Evolutionary conservation across 768 basidiomycete genomes (phyloP).

Genomic region (Auriscalpium orientale): DNA sequence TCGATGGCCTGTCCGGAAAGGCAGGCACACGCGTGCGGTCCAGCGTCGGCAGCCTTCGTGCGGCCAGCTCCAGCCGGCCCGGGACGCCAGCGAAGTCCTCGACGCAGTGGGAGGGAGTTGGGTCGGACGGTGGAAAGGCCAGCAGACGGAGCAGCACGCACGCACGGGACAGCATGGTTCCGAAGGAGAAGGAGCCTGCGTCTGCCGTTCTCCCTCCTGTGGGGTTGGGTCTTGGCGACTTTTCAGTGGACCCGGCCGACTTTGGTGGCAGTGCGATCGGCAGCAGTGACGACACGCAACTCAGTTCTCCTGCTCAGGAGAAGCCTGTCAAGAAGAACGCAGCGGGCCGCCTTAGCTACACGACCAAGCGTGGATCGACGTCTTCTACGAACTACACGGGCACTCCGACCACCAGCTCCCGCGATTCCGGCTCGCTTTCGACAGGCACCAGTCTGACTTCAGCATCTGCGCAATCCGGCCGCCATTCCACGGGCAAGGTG

Average conservation of each 20-base stretch:
- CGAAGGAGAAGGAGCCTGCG: slow-evolving; percentile 38
- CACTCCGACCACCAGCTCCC: slow-evolving; percentile 68
- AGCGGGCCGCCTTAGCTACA: slow-evolving; percentile 60
- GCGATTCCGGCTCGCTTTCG: slow-evolving; percentile 82
- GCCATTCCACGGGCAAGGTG: slow-evolving; percentile 58
- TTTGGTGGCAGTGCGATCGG: slow-evolving; percentile 37
- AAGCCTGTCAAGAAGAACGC: slow-evolving; percentile 65
- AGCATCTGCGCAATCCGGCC: slow-evolving; percentile 60
- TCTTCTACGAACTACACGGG: slow-evolving; percentile 83
- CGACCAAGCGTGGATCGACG: slow-evolving; percentile 82
- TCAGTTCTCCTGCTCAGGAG: slow-evolving; percentile 38
- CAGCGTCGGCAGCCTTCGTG: slow-evolving; percentile 43
- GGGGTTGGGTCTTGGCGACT: slow-evolving; percentile 25
- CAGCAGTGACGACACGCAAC: slow-evolving; percentile 45
- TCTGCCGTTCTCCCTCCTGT: slow-evolving; percentile 29
- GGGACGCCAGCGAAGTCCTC: slow-evolving; percentile 60
- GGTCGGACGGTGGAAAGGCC: slow-evolving; percentile 25
- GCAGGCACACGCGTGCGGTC: slow-evolving; percentile 63
- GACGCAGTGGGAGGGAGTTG: slow-evolving; percentile 73
- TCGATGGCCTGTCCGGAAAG: slow-evolving; percentile 82
- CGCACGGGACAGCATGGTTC: slow-evolving; percentile 32
- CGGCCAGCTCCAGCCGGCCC: slow-evolving; percentile 56
- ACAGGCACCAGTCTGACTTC: slow-evolving; percentile 73
- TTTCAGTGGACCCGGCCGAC: slow-evolving; percentile 30
- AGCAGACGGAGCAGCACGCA: slow-evolving; percentile 31